phyloP scores from a whole-genome alignment of 169 alveolate species.

The Cryptosporidium parvum region DNA sequence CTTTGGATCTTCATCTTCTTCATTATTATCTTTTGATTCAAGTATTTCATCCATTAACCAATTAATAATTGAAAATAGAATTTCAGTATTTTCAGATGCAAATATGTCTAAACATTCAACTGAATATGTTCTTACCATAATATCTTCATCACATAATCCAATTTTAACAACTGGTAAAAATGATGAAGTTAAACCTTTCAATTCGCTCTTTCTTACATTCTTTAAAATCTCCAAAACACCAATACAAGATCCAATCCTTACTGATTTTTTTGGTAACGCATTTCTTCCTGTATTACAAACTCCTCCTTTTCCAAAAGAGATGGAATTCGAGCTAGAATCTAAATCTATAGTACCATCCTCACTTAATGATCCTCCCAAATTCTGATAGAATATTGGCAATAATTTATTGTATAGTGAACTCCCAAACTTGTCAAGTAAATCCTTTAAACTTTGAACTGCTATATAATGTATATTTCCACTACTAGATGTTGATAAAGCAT shows the following conservation, averaged over 20 bases:
- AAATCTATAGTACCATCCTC: conserved; percentile 1
- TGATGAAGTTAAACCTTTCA: neutral
- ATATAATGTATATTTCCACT: conserved; percentile 7
- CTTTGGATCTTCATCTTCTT: conserved; percentile 1
- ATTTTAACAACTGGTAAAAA: conserved; percentile 36
- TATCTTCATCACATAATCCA: conserved; percentile 25
- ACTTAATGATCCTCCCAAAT: conserved; percentile 42
- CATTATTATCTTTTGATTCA: neutral
- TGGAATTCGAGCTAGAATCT: neutral
- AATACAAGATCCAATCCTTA: conserved; percentile 47
- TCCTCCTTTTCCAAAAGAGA: neutral
- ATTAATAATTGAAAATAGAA: conserved; percentile 6
- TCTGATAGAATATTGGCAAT: conserved; percentile 64
- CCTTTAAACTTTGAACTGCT: conserved; percentile 52
- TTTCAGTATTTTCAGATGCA: conserved; percentile 28
- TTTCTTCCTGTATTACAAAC: neutral
- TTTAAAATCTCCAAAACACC: conserved; percentile 56
- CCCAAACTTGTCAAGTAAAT: conserved; percentile 50
- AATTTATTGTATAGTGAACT: conserved; percentile 34
- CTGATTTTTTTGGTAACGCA: conserved; percentile 2
- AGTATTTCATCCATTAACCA: conserved; percentile 48
- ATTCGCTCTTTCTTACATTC: conserved; percentile 5
- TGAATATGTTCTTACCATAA: conserved; percentile 28
- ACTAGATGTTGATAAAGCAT: conserved; percentile 66
- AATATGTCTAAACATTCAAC: conserved; percentile 49